Conservation (phyloP, 495 filamentous ascomycete species). For the Aspergillus baeticus region DNA sequence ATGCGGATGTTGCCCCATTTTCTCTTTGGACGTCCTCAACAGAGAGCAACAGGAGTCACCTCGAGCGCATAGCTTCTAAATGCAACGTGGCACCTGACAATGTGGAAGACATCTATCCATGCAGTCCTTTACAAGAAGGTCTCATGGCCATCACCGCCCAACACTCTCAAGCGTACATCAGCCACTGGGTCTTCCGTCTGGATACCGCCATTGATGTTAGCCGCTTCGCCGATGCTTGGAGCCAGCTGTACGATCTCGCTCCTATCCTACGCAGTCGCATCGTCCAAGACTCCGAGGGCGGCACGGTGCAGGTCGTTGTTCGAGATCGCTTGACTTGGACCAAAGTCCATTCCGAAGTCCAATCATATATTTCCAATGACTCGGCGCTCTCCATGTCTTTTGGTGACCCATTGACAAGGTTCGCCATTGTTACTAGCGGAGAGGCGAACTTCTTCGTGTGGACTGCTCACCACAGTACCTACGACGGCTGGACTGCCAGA, state of each 20-base stretch:
- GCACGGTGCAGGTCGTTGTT: conserved; percentile 44
- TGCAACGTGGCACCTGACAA: conserved; percentile 13
- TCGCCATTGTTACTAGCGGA: conserved; percentile 31
- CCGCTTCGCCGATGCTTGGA: conserved; percentile 42
- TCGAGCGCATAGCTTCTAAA: conserved; percentile 13
- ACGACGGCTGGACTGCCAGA: conserved; percentile 59
- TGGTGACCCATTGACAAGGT: conserved; percentile 24
- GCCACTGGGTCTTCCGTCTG: conserved; percentile 32
- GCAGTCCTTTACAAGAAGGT: conserved; percentile 61
- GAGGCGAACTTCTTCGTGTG: conserved; percentile 40
- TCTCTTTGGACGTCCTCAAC: neutral
- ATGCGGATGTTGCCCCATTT: neutral
- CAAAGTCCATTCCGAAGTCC: conserved; percentile 10
- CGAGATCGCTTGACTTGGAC: conserved; percentile 34
- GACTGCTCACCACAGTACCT: conserved; percentile 60
- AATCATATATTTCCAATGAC: conserved; percentile 13
- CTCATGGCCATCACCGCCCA: conserved; percentile 51
- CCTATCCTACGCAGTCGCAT: conserved; percentile 38
- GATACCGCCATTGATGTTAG: conserved; percentile 27
- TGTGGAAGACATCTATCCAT: conserved; percentile 55
- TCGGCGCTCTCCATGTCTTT: neutral
- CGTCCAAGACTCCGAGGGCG: conserved; percentile 20
- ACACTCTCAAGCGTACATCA: conserved; percentile 25
- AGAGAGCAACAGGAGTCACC: neutral
- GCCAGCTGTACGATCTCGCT: conserved; percentile 23